phyloP scores from a whole-genome alignment of 1,284 basidiomycete genomes.

The Leccinum cinnamomeum region DNA sequence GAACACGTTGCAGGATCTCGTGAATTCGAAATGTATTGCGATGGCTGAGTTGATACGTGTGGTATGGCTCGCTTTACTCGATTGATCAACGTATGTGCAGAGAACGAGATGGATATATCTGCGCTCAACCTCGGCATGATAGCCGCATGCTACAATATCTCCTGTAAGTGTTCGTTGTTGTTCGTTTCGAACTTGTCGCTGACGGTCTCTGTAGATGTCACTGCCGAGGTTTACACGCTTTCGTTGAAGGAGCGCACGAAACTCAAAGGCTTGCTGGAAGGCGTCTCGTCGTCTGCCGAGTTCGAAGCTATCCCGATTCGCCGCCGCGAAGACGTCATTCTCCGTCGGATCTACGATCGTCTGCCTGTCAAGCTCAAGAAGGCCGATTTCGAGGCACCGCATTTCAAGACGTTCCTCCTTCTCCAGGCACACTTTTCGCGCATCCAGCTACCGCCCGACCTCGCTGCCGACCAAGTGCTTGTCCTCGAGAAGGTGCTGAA shows the following conservation, averaged over 20 bases:
- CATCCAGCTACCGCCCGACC: conserved; percentile 87
- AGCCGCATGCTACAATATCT: conserved; percentile 91
- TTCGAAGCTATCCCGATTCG: conserved; percentile 95
- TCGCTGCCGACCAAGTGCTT: conserved; percentile 86
- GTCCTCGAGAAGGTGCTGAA: conserved; percentile 92
- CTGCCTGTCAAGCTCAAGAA: conserved; percentile 85
- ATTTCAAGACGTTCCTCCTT: conserved; percentile 98
- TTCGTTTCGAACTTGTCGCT: not conserved
- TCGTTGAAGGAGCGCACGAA: conserved; percentile 98
- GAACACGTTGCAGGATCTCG: conserved; percentile 85
- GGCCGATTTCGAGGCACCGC: conserved; percentile 88
- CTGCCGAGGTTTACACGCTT: conserved; percentile 94
- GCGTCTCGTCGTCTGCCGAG: conserved; percentile 85
- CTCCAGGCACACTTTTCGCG: conserved; percentile 97
- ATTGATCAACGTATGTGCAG: conserved; percentile 39
- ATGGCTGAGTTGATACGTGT: conserved; percentile 60
- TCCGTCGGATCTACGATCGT: conserved; percentile 67
- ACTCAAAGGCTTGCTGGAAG: conserved; percentile 76
- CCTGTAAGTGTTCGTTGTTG: conserved; percentile 51
- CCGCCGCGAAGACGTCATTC: conserved; percentile 81
- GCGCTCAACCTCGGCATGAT: conserved; percentile 94
- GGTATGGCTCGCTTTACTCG: not conserved
- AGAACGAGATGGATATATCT: conserved; percentile 92
- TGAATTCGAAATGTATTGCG: conserved; percentile 92
- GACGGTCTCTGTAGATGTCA: conserved; percentile 64